Evolutionary conservation across 768 basidiomycete species (phyloP).

Genomic region (Cystofilobasidium bisporidii): DNA sequence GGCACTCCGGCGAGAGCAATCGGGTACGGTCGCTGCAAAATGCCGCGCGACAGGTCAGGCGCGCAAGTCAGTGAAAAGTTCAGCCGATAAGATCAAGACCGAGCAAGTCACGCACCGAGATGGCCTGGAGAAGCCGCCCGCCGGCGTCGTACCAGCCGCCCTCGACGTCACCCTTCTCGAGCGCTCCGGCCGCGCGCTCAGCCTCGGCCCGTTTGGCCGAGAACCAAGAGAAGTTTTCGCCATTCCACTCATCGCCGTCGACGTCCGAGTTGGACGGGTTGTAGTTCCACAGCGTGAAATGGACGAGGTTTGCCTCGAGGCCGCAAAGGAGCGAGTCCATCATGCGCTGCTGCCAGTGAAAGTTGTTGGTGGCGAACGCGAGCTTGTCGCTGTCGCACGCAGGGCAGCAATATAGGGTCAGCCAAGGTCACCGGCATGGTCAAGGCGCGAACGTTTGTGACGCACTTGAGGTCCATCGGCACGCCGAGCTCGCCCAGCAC

Average conservation of each 20-base stretch:
- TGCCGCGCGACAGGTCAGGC: neutral
- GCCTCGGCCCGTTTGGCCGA: constrained; percentile 37
- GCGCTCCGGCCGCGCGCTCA: constrained; percentile 23
- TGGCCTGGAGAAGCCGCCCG: constrained; percentile 59
- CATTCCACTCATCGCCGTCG: constrained; percentile 76
- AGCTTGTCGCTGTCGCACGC: constrained; percentile 49
- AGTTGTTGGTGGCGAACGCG: constrained; percentile 64
- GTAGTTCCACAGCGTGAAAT: constrained; percentile 64
- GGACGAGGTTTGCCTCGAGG: constrained; percentile 63
- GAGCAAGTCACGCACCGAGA: constrained; percentile 49
- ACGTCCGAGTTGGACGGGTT: constrained; percentile 75
- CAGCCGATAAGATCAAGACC: too few species aligned
- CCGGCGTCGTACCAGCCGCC: constrained; percentile 70
- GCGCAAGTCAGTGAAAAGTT: neutral
- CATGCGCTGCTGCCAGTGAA: constrained; percentile 75
- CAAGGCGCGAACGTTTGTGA: too few species aligned
- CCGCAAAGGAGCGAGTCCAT: constrained; percentile 87
- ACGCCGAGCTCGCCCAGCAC: constrained; percentile 88
- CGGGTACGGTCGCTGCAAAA: constrained; percentile 63
- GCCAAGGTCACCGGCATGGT: too few species aligned
- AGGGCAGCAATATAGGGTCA: neutral
- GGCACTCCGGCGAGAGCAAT: constrained; percentile 84
- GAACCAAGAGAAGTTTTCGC: constrained; percentile 97
- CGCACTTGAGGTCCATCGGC: constrained; percentile 95
- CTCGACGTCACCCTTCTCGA: constrained; percentile 46